Percentiles rank a stretch among this genome's conserved stretches.
Conservation (phyloP, 495 filamentous ascomycete genomes). For the Cercophora samala region DNA sequence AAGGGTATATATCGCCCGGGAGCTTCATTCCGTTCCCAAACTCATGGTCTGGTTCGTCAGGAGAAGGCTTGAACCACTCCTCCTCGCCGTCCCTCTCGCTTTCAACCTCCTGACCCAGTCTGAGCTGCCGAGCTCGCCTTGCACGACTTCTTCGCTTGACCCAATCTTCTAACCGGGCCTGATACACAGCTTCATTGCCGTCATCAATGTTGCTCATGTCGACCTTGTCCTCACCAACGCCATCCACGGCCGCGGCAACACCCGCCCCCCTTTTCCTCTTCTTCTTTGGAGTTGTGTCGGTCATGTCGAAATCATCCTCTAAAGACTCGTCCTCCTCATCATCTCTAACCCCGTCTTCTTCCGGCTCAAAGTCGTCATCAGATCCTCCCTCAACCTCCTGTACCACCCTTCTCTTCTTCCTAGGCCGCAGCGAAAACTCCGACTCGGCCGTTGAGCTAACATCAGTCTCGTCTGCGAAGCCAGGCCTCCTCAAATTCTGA, state of each 20-base stretch:
- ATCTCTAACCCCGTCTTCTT: constrained; percentile 26
- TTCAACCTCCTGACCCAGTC: constrained; percentile 31
- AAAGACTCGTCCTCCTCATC: constrained; percentile 29
- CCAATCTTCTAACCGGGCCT: constrained; percentile 73
- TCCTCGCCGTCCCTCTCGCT: constrained; percentile 44
- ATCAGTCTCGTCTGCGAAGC: constrained; percentile 57
- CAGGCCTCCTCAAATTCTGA: constrained; percentile 74
- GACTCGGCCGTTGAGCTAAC: constrained; percentile 35
- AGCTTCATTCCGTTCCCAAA: constrained; percentile 73
- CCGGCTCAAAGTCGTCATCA: constrained; percentile 44
- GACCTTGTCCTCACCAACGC: constrained; percentile 46
- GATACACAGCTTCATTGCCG: constrained; percentile 82
- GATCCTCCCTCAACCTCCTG: constrained; percentile 33
- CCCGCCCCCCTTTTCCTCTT: constrained; percentile 43
- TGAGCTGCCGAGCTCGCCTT: constrained; percentile 47
- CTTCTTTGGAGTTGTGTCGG: constrained; percentile 31
- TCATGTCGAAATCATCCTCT: constrained; percentile 41
- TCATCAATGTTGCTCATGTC: constrained; percentile 82
- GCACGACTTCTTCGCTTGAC: constrained; percentile 63
- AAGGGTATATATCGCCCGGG: constrained; percentile 86
- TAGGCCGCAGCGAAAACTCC: constrained; percentile 50
- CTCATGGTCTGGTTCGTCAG: constrained; percentile 66
- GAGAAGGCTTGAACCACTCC: constrained; percentile 86
- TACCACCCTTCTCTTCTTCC: constrained; percentile 43
- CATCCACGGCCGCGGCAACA: constrained; percentile 25